A percentile compares a stretch with the other conserved stretches of the same genome.
Evolutionary conservation across 2,329 filamentous ascomycete species (phyloP).

Genomic region (Amesomyces nigricolor): DNA sequence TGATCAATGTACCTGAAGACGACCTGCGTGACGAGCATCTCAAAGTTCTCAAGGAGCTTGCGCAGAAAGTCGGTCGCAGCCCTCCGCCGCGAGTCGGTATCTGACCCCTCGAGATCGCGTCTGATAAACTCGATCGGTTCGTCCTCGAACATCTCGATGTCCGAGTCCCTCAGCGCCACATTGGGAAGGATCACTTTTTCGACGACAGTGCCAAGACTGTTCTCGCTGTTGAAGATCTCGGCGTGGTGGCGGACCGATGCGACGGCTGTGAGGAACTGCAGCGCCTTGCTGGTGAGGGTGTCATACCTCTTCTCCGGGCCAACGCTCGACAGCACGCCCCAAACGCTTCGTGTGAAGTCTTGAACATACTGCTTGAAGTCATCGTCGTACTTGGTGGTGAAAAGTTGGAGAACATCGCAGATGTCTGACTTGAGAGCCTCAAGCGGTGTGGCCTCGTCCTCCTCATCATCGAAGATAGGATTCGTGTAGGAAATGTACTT

Average conservation of each 20-base stretch:
- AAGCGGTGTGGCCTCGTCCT: slow-evolving; percentile 83
- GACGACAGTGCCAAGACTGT: slow-evolving; percentile 76
- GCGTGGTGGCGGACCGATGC: slow-evolving; percentile 74
- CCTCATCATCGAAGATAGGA: slow-evolving; percentile 71
- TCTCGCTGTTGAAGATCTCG: slow-evolving; percentile 75
- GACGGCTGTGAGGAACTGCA: slow-evolving; percentile 91
- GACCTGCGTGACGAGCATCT: slow-evolving; percentile 76
- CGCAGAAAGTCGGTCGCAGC: slow-evolving; percentile 93
- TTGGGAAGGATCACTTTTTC: slow-evolving; percentile 96
- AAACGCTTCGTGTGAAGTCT: slow-evolving; percentile 83
- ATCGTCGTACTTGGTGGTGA: slow-evolving; percentile 92
- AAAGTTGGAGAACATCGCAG: slow-evolving; percentile 83
- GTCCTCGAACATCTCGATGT: slow-evolving; percentile 94
- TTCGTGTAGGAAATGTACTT: slow-evolving; percentile 93
- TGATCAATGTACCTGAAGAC: slow-evolving; percentile 82
- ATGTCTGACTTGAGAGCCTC: slow-evolving; percentile 91
- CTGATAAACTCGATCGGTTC: slow-evolving; percentile 98
- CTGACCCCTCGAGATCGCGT: slow-evolving; percentile 89
- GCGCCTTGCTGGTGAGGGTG: slow-evolving; percentile 83
- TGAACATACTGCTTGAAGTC: slow-evolving; percentile 76
- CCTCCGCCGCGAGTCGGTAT: slow-evolving; percentile 85
- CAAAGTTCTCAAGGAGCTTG: slow-evolving; percentile 83
- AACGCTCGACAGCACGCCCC: slow-evolving; percentile 82
- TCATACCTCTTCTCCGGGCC: slow-evolving; percentile 90
- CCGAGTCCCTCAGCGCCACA: slow-evolving; percentile 82